These are phyloP conservation scores for Arthroderma sp. DNA, from an alignment of 2,329 filamentous ascomycete genomes.

Conservation along the genomic window DNA sequence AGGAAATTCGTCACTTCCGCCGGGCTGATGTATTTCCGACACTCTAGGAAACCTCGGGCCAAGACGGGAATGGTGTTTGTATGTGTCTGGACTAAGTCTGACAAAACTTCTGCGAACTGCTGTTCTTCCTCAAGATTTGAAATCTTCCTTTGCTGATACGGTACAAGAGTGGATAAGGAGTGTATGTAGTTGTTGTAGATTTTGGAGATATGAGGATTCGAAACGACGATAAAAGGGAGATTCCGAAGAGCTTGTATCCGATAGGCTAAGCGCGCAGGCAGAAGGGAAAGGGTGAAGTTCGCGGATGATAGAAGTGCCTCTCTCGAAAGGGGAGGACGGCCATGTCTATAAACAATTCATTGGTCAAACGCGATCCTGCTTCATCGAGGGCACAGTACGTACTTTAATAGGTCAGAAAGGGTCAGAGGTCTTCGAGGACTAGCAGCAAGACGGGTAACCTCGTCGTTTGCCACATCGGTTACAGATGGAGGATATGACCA, in stretches of 20 bases:
- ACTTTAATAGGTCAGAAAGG: conserved; percentile 80
- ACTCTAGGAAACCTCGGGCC: conserved; percentile 85
- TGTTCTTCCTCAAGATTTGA: conserved; percentile 74
- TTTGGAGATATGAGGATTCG: conserved; percentile 85
- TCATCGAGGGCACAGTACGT: conserved; percentile 16
- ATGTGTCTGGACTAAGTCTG: conserved; percentile 90
- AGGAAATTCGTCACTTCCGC: conserved; percentile 79
- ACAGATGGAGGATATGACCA: conserved; percentile 35
- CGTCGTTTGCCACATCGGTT: conserved; percentile 52
- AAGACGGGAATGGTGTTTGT: conserved; percentile 87
- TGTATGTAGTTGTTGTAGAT: conserved; percentile 97
- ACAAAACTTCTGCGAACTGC: conserved; percentile 80
- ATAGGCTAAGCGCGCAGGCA: conserved; percentile 83
- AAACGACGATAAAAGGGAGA: conserved; percentile 92
- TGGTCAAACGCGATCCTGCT: conserved; percentile 1
- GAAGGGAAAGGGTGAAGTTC: conserved; percentile 86
- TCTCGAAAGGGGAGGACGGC: conserved; percentile 70
- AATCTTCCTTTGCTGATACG: conserved; percentile 62
- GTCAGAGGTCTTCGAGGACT: conserved; percentile 70
- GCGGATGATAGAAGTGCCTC: conserved; percentile 74
- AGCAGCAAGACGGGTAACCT: conserved; percentile 65
- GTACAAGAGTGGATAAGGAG: conserved; percentile 77
- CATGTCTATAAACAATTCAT: conserved; percentile 39
- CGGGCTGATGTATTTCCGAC: conserved; percentile 73
- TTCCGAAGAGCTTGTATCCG: conserved; percentile 88